Base-by-base conservation (phyloP, 192 early-diverging fungal genomes). In the Coemansia sp. region DNA sequence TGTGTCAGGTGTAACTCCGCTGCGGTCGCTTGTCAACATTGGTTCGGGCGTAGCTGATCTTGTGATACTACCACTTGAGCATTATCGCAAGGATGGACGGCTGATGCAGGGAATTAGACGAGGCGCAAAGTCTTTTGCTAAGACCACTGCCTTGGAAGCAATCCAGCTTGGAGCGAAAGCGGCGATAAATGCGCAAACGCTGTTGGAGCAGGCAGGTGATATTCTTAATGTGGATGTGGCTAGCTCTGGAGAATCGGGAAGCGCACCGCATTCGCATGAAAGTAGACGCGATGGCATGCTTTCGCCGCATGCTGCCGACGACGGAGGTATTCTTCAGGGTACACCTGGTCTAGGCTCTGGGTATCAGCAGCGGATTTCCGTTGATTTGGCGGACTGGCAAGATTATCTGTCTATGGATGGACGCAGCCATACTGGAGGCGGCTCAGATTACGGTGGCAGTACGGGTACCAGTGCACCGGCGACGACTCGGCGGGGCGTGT, bases 41-140 rank as follows among this genome's bases (percentile, higher is more conserved):
- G 93, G 95, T 7, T 86, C 86, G 5, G 97, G 97, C 6, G 84
- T 99, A 24, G 94, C 92, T 1, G 95, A 99, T 77, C 72, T 99
- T 21, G 87, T 99, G 6, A 76, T 95, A 1, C 75, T 99, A 59
- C 97, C 97, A 1, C 85, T 97, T 66, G 91, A 96, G 71, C 94
- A 97, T 74, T 99, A 96, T 68, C 86, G 88, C 51, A 87, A 89
- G 64, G 97, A 99, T 66, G 97, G 97, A 23, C 83, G 91, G 10
- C 84, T 97, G 23, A 85, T 99, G 51, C 87, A 90, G 64, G 94
- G 91, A 71, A 72, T 98, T 17, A 92, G 94, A 74, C 88, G 86
- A 31, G 95, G 95, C 8, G 91, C 93, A 6, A 87, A 90, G 55
- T 92, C 93, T 4, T 97, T 99, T 85, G 91, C 92, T 1, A 86